These are phyloP conservation scores for Aspergillus candidus DNA, from an alignment of 2,329 filamentous ascomycete genomes.

Conservation along the genomic window DNA sequence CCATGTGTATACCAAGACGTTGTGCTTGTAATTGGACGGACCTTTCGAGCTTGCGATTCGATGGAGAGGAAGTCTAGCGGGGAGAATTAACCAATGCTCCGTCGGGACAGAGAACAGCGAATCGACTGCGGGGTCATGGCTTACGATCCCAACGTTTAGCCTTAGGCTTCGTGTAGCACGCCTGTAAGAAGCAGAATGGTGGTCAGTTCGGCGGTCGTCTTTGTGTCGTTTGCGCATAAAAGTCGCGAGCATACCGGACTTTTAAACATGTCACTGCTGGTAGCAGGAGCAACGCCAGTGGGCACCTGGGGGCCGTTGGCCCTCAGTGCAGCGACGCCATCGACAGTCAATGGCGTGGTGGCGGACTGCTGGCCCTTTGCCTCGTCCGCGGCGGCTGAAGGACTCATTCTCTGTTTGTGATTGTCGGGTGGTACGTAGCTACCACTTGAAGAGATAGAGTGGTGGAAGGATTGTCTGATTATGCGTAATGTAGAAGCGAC, in stretches of 20 bases:
- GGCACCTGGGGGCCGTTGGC: conserved; percentile 62
- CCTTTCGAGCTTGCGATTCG: conserved; percentile 53
- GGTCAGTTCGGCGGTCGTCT: conserved; percentile 2
- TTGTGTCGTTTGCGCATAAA: no score
- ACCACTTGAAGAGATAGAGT: background rate
- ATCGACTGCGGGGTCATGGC: conserved; percentile 31
- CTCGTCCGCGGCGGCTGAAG: conserved; percentile 17
- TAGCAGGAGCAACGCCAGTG: conserved; percentile 68
- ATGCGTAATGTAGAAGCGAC: no score
- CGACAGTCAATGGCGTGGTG: conserved; percentile 51
- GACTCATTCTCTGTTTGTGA: conserved; percentile 20
- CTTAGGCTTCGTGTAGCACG: conserved; percentile 57
- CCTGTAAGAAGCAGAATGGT: conserved; percentile 21
- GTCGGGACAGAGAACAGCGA: background rate
- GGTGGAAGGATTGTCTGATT: no score
- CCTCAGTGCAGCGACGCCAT: conserved; percentile 62
- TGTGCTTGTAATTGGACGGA: conserved; percentile 12
- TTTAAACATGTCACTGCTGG: conserved; percentile 80
- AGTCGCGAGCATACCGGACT: conserved; percentile 49
- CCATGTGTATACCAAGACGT: background rate
- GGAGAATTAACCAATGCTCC: background rate
- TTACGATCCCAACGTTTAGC: conserved; percentile 80
- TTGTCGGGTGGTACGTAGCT: background rate
- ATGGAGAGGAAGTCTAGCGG: conserved; percentile 50
- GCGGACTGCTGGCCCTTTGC: conserved; percentile 9